Base-by-base conservation (phyloP, 169 alveolate genomes). In the Fabrea salina region DNA sequence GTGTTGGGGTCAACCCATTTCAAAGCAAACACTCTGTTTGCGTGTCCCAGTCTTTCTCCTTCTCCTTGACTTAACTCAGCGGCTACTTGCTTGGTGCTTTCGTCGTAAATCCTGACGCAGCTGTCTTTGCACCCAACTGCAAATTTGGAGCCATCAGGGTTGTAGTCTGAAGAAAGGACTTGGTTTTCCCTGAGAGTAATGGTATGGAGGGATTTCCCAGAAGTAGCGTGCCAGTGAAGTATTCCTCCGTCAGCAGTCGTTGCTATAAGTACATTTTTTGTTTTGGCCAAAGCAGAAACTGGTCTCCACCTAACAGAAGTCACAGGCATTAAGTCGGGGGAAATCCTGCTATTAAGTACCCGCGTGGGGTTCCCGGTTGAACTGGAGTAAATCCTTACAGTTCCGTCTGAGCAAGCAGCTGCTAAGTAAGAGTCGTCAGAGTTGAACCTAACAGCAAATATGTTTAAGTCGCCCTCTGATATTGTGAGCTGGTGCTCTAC, bases 121-220 rank as follows among this genome's bases (percentile, higher is more conserved):
- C 80, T 72, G 80, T 94, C 96, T 54, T 83, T 87, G 30, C 98
- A 96, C 6, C 91, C 96, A 11, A 93, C 82, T 3, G 92, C 95
- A 74, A 94, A 89, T n/a, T 43, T 33, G 27, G 86, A 82, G 11
- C 95, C 95, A 44, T 92, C 96, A 33, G 33, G 30, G 47, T 86
- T 79, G 70, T 84, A 92, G 80, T 94, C 98, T 11, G 87, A 64
- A 35, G 89, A 85, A 54, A 87, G 86, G 4, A 92, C 81, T 54
- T 90, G 79, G 68, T 94, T 89, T 16, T 82, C 84, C 47, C 80
- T 79, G 51, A 91, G 94, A 19, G 44, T 19, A 6, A 91, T 70
- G 57, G 80, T 79, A 58, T 90, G 93, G 7, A 94, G 51, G 56
- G 66, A 37, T 80, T 90, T 91, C 35, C 93, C 97, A n/a, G 94